These are phyloP conservation scores for Hanseniaspora gamundiae DNA, from an alignment of 1,139 yeast genomes.

Conservation along the genomic window DNA sequence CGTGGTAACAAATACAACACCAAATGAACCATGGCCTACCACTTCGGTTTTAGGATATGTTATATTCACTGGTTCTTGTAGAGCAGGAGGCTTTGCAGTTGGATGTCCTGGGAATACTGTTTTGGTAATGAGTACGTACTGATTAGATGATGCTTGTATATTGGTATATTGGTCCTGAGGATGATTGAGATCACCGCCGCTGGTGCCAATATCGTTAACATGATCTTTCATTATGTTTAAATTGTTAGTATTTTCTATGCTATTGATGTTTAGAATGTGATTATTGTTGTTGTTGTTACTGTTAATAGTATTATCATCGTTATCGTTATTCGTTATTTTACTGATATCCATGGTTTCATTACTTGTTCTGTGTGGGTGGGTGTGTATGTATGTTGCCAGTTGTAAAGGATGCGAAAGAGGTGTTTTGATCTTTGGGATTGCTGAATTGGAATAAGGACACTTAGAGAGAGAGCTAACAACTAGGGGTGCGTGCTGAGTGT, in stretches of 20 bases:
- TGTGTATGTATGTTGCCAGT: background rate
- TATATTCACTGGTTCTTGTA: conserved; percentile 18
- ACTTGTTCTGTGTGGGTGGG: background rate
- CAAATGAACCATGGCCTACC: conserved; percentile 97
- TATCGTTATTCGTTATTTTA: background rate
- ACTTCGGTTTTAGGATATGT: conserved; percentile 38
- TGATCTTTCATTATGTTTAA: background rate
- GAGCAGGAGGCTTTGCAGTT: conserved; percentile 4
- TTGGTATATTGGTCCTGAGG: no score
- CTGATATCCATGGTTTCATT: conserved; percentile 1
- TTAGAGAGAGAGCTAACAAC: no score
- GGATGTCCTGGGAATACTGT: conserved; percentile 9
- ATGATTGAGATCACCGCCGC: no score
- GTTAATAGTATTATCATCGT: background rate
- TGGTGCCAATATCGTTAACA: no score
- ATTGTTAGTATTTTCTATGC: background rate
- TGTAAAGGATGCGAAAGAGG: no score
- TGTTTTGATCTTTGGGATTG: no score
- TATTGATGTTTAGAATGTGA: background rate
- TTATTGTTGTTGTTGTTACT: background rate
- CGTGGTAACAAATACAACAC: conserved; percentile 84
- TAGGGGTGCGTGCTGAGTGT: no score
- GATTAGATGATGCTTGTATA: background rate
- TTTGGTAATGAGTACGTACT: conserved; percentile 5
- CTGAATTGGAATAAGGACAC: no score